phyloP scores from a whole-genome alignment of 352 stramenopile genomes.

The Phytopythium mirpurense region DNA sequence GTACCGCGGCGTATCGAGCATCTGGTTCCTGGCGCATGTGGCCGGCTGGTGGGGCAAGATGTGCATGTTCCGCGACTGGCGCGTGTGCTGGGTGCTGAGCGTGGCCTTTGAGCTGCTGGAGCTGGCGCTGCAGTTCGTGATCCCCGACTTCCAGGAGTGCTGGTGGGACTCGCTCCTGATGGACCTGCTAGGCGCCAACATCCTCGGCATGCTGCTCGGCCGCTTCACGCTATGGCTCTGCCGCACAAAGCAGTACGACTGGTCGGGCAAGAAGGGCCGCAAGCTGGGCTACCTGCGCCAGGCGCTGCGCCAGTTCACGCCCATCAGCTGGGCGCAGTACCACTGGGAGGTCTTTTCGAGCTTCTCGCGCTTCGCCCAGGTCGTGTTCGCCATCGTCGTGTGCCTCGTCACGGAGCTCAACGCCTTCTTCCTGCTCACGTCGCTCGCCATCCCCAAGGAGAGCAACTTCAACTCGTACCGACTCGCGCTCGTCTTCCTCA shows the following conservation, averaged over 20 bases:
- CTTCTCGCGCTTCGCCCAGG: constrained; percentile 83
- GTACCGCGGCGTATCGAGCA: constrained; percentile 67
- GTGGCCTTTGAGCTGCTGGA: constrained; percentile 91
- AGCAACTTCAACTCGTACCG: constrained; percentile 84
- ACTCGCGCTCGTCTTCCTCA: constrained; percentile 70
- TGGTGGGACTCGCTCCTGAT: constrained; percentile 93
- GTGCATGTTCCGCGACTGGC: constrained; percentile 93
- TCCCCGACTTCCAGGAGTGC: constrained; percentile 93
- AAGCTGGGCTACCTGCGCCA: constrained; percentile 64
- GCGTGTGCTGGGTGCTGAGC: constrained; percentile 89
- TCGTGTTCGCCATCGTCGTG: constrained; percentile 84
- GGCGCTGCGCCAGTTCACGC: constrained; percentile 85
- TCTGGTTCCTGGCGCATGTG: constrained; percentile 85
- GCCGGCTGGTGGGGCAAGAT: constrained; percentile 91
- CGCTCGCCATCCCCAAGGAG: constrained; percentile 82
- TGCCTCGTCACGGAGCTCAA: constrained; percentile 88
- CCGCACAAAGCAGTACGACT: constrained; percentile 89
- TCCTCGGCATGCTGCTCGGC: constrained; percentile 85
- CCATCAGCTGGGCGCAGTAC: constrained; percentile 85
- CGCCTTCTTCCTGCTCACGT: constrained; percentile 91
- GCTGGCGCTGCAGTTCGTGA: constrained; percentile 84
- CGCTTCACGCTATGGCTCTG: constrained; percentile 71
- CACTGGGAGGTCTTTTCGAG: constrained; percentile 91
- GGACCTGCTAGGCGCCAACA: constrained; percentile 89
- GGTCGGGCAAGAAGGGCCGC: constrained; percentile 73